Evolutionary conservation across 1,284 basidiomycete species (phyloP).

Genomic region (Hemileia vastatrix): DNA sequence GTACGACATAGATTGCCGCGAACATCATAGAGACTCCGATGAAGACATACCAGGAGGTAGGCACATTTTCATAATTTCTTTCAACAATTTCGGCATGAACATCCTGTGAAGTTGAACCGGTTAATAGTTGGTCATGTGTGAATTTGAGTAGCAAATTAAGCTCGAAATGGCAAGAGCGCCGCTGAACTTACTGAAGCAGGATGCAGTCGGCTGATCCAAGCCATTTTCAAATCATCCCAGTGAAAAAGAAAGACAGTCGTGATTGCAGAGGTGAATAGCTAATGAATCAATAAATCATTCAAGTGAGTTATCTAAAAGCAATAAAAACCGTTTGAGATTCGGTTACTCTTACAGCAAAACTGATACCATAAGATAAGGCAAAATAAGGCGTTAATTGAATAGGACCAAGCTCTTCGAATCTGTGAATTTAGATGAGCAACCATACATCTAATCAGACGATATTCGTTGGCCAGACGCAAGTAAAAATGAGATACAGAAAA

Average conservation of each 20-base stretch:
- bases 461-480: not conserved
- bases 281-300: too few species aligned
- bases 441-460: too few species aligned
- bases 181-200: constrained; percentile 3
- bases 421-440: too few species aligned
- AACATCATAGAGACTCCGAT: constrained; percentile 3
- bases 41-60: constrained; percentile 5
- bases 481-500: not conserved
- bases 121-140: not conserved
- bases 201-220: constrained; percentile 3
- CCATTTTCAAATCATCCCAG: constrained; percentile 14
- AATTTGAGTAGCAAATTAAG: too few species aligned
- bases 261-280: constrained; percentile 17
- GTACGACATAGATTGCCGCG: constrained; percentile 5
- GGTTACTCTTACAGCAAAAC: constrained; percentile 23
- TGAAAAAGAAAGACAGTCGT: constrained; percentile 20
- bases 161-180: not conserved
- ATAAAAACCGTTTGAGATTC: too few species aligned
- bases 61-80: constrained; percentile 9
- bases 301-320: too few species aligned
- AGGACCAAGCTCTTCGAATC: constrained; percentile 8
- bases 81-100: constrained; percentile 8
- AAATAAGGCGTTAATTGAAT: constrained; percentile 22
- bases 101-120: not conserved
- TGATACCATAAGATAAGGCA: constrained; percentile 18